Percentiles rank a stretch among this genome's conserved stretches.
Conservation (phyloP, 345 rosid genomes). For the thale cress (Arabidopsis thaliana) region DNA sequence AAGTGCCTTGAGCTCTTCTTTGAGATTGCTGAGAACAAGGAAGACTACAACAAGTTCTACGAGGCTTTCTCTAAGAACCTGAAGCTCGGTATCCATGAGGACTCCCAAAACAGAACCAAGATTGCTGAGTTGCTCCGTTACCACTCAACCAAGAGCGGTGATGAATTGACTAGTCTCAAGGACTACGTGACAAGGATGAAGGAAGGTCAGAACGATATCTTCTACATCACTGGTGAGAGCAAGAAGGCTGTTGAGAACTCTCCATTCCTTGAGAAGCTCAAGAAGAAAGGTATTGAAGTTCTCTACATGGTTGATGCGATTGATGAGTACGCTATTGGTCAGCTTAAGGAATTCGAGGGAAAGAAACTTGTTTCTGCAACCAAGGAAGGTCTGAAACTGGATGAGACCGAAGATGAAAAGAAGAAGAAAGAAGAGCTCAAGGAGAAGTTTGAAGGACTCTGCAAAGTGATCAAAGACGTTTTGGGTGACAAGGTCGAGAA, state of each 20-base stretch:
- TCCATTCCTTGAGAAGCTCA: conserved; percentile 91
- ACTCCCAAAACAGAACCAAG: conserved; percentile 74
- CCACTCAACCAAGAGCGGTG: conserved; percentile 95
- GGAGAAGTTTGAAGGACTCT: conserved; percentile 79
- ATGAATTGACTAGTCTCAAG: conserved; percentile 84
- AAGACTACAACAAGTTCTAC: conserved; percentile 88
- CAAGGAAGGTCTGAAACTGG: conserved; percentile 83
- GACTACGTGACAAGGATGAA: conserved; percentile 96
- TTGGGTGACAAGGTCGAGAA: conserved; percentile 84
- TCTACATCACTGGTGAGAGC: conserved; percentile 91
- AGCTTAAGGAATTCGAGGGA: conserved; percentile 87
- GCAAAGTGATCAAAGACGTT: conserved; percentile 90
- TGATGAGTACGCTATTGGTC: conserved; percentile 85
- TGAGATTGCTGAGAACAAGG: conserved; percentile 96
- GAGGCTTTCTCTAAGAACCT: conserved; percentile 90
- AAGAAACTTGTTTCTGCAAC: conserved; percentile 90
- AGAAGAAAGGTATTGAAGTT: conserved; percentile 86
- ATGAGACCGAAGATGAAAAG: conserved; percentile 83
- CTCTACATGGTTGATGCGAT: conserved; percentile 89
- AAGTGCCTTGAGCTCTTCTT: conserved; percentile 87
- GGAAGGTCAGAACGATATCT: conserved; percentile 84
- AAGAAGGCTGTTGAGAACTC: conserved; percentile 95
- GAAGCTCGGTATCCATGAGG: conserved; percentile 92
- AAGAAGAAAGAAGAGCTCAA: conserved; percentile 64
- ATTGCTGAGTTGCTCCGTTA: conserved; percentile 82